phyloP scores from a whole-genome alignment of 306 rosid genomes.

The Medicago truncatula region DNA sequence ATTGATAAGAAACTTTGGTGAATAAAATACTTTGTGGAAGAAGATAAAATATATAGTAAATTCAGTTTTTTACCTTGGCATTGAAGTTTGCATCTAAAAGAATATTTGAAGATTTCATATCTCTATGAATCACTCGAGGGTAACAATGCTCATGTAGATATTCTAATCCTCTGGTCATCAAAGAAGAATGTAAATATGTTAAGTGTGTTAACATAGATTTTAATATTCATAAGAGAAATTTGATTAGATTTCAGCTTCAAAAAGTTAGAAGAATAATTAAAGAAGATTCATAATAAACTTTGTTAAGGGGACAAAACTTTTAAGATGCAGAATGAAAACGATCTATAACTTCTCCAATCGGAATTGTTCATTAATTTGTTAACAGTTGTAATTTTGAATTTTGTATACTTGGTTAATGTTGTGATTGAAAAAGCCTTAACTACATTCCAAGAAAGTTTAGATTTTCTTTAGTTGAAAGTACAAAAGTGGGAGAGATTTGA shows the following conservation, averaged over 20 bases:
- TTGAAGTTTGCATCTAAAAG: conserved; percentile 92
- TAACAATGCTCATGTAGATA: conserved; percentile 86
- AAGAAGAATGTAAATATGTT: conserved; percentile 24
- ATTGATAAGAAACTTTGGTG: conserved; percentile 13
- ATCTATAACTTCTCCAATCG: too few species aligned
- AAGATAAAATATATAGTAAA: conserved; percentile 18
- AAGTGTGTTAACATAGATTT: conserved; percentile 29
- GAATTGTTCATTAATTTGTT: too few species aligned
- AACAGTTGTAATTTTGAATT: too few species aligned
- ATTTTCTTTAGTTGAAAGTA: too few species aligned
- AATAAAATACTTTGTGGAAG: conserved; percentile 29
- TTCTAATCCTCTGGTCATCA: conserved; percentile 85
- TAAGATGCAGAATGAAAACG: neutral
- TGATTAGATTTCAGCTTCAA: neutral
- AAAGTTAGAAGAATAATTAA: neutral
- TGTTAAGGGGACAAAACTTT: neutral
- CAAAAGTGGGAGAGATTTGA: too few species aligned
- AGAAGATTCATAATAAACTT: neutral
- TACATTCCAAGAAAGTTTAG: too few species aligned
- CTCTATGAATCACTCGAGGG: conserved; percentile 91
- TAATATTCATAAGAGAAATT: neutral
- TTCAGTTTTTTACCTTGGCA: conserved; percentile 71
- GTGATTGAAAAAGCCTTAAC: too few species aligned
- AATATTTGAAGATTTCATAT: conserved; percentile 94
- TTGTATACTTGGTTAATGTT: too few species aligned